Percentiles rank a stretch among this genome's conserved stretches.
These are phyloP conservation scores for Macrolepiota dolichaula DNA, from an alignment of 768 basidiomycete genomes.

Conservation along the genomic window DNA sequence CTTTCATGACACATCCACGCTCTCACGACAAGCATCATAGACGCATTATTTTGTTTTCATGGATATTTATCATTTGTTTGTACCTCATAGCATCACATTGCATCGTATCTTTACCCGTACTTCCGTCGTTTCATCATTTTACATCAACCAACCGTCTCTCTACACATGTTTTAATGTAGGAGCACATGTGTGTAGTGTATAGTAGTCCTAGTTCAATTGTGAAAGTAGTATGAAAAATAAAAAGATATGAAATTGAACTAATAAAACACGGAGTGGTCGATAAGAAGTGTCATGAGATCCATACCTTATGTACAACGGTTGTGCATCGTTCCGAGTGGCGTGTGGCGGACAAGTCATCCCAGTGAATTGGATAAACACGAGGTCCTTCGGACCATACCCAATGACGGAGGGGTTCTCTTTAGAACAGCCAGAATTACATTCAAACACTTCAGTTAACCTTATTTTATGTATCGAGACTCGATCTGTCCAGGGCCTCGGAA, in stretches of 20 bases:
- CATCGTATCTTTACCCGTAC: conserved; percentile 2
- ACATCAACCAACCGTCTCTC: background rate
- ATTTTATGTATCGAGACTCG: background rate
- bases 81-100: conserved; percentile 4
- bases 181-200: conserved; percentile 6
- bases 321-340: too few species aligned
- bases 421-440: background rate
- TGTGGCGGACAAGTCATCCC: background rate
- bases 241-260: conserved; percentile 2
- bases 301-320: background rate
- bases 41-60: conserved; percentile 11
- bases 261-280: background rate
- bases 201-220: background rate
- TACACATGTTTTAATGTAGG: conserved; percentile 2
- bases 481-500: background rate
- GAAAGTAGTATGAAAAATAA: background rate
- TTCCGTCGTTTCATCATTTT: background rate
- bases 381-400: conserved; percentile 1
- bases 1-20: background rate
- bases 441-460: background rate
- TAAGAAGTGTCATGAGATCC: background rate
- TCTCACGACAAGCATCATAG: conserved; percentile 6
- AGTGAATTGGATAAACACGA: conserved; percentile 15
- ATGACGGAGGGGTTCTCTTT: background rate
- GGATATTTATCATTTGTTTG: conserved; percentile 1